Evolutionary conservation across 768 basidiomycete species (phyloP).

Genomic region (Tylopilus balloui): DNA sequence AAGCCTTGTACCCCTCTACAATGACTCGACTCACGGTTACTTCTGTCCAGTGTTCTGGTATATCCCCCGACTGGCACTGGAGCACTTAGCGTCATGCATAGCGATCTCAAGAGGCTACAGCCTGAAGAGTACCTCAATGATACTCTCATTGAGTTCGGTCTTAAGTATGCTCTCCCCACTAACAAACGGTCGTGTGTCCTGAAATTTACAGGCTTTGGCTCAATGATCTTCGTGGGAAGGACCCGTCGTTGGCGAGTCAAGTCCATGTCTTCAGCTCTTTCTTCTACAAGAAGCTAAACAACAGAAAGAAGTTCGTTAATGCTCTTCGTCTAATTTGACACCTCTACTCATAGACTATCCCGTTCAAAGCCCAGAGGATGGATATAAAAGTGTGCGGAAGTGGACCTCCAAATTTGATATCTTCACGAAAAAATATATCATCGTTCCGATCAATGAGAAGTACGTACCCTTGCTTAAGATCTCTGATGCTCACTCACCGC

Average conservation of each 20-base stretch:
- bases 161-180: slow-evolving; percentile 59
- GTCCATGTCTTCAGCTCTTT: slow-evolving; percentile 95
- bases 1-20: slow-evolving; percentile 16
- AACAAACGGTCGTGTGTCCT: neutral
- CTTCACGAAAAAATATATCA: slow-evolving; percentile 87
- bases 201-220: slow-evolving; percentile 59
- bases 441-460: slow-evolving; percentile 98
- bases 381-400: slow-evolving; percentile 82
- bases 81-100: slow-evolving; percentile 76
- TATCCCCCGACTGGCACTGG: slow-evolving; percentile 70
- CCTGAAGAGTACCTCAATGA: slow-evolving; percentile 92
- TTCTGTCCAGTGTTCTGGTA: slow-evolving; percentile 55
- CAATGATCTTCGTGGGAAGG: slow-evolving; percentile 45
- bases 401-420: slow-evolving; percentile 91
- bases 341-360: slow-evolving; percentile 13
- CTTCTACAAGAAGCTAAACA: slow-evolving; percentile 90
- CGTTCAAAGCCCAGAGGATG: slow-evolving; percentile 45
- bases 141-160: slow-evolving; percentile 91
- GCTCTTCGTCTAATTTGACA: neutral
- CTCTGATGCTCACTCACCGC: slow-evolving; percentile 2
- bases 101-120: slow-evolving; percentile 68
- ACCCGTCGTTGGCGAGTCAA: slow-evolving; percentile 63
- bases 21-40: slow-evolving; percentile 3
- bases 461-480: slow-evolving; percentile 34
- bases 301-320: slow-evolving; percentile 48